Base-by-base conservation (phyloP, 495 filamentous ascomycete species). In the Hypoxylon fragiforme region DNA sequence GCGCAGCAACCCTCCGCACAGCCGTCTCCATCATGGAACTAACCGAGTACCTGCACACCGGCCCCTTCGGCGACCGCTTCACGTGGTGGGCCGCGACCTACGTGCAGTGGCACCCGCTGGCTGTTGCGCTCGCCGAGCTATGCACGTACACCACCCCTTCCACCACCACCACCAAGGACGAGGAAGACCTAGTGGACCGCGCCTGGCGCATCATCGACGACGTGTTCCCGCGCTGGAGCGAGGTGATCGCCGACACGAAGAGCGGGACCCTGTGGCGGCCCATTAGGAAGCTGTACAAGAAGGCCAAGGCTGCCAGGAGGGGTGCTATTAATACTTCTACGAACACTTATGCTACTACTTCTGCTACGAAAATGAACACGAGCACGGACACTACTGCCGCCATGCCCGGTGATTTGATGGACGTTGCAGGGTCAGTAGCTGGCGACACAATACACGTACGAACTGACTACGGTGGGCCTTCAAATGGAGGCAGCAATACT, bases 31-130 rank as follows among this genome's bases (percentile, higher is more conserved):
- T 68, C 41, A 64, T 70, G 37, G 67, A 70, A 50, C 54, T 70
- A 16, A 45, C 54, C 18, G 59, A 65, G 12, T 43, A 50, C 37
- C 13, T 58, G 18, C 39, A 34, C 20, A 41, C 36, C 22, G 56
- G 58, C 12, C 67, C 61, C 15, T 66, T 50, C 37, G 43, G 52
- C 2, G 55, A 60, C 3, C 58, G 60, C 13, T 64, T 60, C 39
- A 32, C 49, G 24, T 70, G 67, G 69, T 71, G 68, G 69, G 54
- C 44, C 57, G 73, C 79, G 46, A 85, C 81, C 1, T 87, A 89
- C 63, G 81, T 86, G 37, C 88, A 90, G 62, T 88, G 84, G 83
- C 85, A 91, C 62, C 85, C 87, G 2, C 73, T 90, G 5, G 84
- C 83, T 12, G 85, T 87, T 46, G 74, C 81, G 12, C 69, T 92